Evolutionary conservation across 176 grass and related monocot genomes (phyloP), one percentile per base, ranked within the genome.

Genomic region (Oryza coarctata): DNA sequence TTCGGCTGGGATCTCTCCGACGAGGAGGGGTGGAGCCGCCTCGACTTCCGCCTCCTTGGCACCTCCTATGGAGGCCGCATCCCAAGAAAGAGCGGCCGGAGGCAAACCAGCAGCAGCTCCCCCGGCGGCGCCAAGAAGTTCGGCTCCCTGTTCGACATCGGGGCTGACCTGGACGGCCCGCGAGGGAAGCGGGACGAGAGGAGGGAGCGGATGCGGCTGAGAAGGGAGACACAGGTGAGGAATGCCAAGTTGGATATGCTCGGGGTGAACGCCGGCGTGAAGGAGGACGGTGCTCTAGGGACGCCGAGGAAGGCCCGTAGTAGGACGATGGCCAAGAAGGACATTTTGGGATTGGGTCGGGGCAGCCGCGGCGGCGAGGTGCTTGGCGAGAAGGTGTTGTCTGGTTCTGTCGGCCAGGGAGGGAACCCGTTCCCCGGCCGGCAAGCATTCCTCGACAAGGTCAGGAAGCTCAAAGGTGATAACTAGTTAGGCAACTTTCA

Each of bases 61-160:
- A 94, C 92, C 12, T 91, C 92, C 74, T 87, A 85, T 55, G 92
- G 87, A 1, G 89, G 81, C 23, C 84, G 89, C 32, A 94, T 91
- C 57, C 92, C 87, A 6, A 70, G 92, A 7, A 84, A 85, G 67
- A 31, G 68, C 20, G 52, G 18, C 22, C 29, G n/a, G 23, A 63
- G 2, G 39, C 77, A 70, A 30, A 63, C 55, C 64, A 22, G 30
- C 17, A 63, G 3, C 40, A 13, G 12, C 55, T 28, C 43, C 44
- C 3, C 52, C 31, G 69, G 2, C 45, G 32, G 23, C 60, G 57
- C 23, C 38, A 80, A 29, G 30, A 79, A 79, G 10, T 27, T 22
- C 30, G n/a, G 33, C 39, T 77, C 36, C 22, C 20, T 63, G 77
- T 70, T 78, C 22, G 50, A 35, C 52, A 9, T 10, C 4, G 80